Conservation (phyloP, 768 basidiomycete genomes). For the Clathrus columnatus region DNA sequence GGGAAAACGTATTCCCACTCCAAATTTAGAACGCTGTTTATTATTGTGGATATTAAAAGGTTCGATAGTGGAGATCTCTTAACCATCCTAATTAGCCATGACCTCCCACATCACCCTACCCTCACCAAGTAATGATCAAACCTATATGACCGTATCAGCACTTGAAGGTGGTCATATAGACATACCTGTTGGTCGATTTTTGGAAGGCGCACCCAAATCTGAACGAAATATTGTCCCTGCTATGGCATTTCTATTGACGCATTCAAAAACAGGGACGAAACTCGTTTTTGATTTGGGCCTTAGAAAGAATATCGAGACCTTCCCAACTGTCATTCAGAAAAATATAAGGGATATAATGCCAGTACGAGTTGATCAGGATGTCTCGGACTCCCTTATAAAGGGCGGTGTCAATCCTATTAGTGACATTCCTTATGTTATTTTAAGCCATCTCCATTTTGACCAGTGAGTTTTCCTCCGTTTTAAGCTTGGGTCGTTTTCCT, state of each 20-base stretch:
- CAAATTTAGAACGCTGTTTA: no score
- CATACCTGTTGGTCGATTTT: constrained; percentile 13
- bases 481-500: neutral
- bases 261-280: constrained; percentile 8
- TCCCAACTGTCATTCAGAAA: neutral
- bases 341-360: neutral
- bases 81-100: no score
- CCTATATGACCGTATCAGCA: constrained; percentile 12
- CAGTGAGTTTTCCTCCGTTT: neutral
- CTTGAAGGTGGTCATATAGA: constrained; percentile 13
- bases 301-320: constrained; percentile 5
- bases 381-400: constrained; percentile 8
- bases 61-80: no score
- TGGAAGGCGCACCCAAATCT: constrained; percentile 4
- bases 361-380: constrained; percentile 1
- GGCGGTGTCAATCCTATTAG: constrained; percentile 11
- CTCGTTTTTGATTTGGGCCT: constrained; percentile 16
- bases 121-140: constrained; percentile 4
- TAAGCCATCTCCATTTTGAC: constrained; percentile 15
- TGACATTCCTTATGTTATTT: constrained; percentile 1
- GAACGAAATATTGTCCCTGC: constrained; percentile 10
- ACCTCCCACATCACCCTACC: no score
- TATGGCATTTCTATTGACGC: constrained; percentile 13
- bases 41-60: no score
- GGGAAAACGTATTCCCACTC: no score